Conservation (phyloP, 768 basidiomycete species). For the Coprinopsis cinerea region DNA sequence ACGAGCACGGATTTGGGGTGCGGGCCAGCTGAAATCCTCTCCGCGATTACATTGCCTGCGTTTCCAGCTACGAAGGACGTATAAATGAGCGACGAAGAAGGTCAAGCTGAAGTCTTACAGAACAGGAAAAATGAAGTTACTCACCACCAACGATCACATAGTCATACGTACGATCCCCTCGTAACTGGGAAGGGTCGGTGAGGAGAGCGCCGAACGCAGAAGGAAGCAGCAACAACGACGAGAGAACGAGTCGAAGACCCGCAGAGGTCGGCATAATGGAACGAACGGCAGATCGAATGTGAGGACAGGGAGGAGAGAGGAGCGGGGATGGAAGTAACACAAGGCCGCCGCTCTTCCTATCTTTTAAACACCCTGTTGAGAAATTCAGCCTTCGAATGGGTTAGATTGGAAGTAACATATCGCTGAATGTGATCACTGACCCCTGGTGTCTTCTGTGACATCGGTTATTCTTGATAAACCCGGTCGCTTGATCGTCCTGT, state of each 20-base stretch:
- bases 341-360: not conserved
- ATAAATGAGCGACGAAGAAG: not conserved
- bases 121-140: not conserved
- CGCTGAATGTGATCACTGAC: too few species aligned
- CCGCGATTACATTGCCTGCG: conserved; percentile 8
- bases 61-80: conserved; percentile 16
- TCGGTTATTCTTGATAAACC: not conserved
- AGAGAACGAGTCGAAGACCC: conserved; percentile 4
- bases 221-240: conserved; percentile 7
- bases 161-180: conserved; percentile 8
- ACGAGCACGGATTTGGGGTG: conserved; percentile 1
- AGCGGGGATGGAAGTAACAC: not conserved
- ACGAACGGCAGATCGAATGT: not conserved
- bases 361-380: too few species aligned
- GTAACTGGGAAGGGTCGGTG: conserved; percentile 8
- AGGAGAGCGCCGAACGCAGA: conserved; percentile 9
- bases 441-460: not conserved
- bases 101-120: not conserved
- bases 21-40: not conserved
- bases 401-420: too few species aligned
- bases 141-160: conserved; percentile 14
- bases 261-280: conserved; percentile 2
- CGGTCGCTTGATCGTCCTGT: not conserved
- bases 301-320: not conserved
- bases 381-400: too few species aligned